These are phyloP conservation scores for Hanseniaspora clermontiae DNA, from an alignment of 805 yeast species.

Conservation along the genomic window DNA sequence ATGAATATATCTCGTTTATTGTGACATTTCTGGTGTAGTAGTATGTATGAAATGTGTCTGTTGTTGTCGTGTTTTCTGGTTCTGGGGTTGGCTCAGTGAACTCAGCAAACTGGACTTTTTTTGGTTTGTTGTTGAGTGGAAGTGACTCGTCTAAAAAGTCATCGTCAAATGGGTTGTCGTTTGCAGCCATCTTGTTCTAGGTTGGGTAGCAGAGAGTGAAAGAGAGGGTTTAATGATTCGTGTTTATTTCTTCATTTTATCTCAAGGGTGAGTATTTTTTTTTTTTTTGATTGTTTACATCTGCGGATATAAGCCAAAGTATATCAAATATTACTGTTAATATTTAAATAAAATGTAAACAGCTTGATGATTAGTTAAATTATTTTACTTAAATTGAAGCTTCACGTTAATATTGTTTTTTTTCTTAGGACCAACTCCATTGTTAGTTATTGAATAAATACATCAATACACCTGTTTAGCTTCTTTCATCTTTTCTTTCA, in stretches of 20 bases:
- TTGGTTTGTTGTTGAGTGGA: neutral
- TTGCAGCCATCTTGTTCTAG: neutral
- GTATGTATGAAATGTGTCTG: constrained; percentile 1
- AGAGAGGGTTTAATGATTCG: neutral
- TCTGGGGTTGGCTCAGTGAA: neutral
- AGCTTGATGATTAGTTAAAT: no score
- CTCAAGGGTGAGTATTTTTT: no score
- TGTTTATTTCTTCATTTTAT: neutral
- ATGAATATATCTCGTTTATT: neutral
- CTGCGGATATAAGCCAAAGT: neutral
- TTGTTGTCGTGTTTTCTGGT: neutral
- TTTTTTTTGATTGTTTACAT: neutral
- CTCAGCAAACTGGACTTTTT: neutral
- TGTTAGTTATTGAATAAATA: no score
- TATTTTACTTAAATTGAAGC: no score
- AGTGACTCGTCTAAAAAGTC: neutral
- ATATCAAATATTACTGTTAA: no score
- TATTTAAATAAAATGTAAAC: no score
- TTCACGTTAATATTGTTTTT: no score
- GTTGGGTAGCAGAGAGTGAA: neutral
- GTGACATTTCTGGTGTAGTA: constrained; percentile 2
- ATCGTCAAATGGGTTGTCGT: neutral
- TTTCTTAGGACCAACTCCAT: no score
- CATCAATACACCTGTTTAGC: no score
- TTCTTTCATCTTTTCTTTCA: no score